phyloP scores from a whole-genome alignment of 2,329 filamentous ascomycete genomes.

The Fusarium avenaceum region DNA sequence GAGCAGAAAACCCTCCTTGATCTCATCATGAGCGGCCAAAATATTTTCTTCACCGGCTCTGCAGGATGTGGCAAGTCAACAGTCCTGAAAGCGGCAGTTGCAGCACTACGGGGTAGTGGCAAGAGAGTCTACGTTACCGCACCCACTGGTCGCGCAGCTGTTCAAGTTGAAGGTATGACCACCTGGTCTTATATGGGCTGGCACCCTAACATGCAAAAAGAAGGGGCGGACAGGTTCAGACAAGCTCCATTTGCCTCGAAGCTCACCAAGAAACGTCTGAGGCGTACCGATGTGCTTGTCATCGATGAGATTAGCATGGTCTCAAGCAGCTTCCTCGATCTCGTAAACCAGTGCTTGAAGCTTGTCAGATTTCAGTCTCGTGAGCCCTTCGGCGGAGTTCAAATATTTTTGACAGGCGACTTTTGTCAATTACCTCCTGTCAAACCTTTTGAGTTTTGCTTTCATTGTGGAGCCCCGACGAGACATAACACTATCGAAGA shows the following conservation, averaged over 20 bases:
- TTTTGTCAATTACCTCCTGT: slow-evolving; percentile 73
- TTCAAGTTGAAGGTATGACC: slow-evolving; percentile 69
- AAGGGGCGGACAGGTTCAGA: slow-evolving; percentile 6
- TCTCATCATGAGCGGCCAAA: slow-evolving; percentile 63
- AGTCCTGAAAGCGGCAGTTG: slow-evolving; percentile 43
- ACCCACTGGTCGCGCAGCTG: slow-evolving; percentile 70
- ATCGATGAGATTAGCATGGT: slow-evolving; percentile 78
- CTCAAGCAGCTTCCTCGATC: slow-evolving; percentile 59
- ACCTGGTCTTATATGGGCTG: slow-evolving; percentile 71
- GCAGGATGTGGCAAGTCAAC: slow-evolving; percentile 61
- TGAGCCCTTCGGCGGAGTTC: slow-evolving; percentile 41
- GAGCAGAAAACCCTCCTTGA: slow-evolving; percentile 53
- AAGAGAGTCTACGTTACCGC: slow-evolving; percentile 65
- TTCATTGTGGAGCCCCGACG: slow-evolving; percentile 25
- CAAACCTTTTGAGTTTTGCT: slow-evolving; percentile 61
- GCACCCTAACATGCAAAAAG: slow-evolving; percentile 56
- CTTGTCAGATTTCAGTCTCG: neutral
- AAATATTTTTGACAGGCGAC: slow-evolving; percentile 57
- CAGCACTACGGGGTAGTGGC: slow-evolving; percentile 2
- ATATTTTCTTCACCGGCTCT: slow-evolving; percentile 75
- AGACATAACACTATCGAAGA: neutral
- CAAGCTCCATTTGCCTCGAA: rapidly evolving
- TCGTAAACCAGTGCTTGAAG: slow-evolving; percentile 53
- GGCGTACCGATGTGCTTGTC: slow-evolving; percentile 66
- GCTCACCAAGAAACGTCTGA: slow-evolving; percentile 54